Evolutionary conservation across 2,329 filamentous ascomycete species (phyloP).

Genomic region (Botrytis elliptica): DNA sequence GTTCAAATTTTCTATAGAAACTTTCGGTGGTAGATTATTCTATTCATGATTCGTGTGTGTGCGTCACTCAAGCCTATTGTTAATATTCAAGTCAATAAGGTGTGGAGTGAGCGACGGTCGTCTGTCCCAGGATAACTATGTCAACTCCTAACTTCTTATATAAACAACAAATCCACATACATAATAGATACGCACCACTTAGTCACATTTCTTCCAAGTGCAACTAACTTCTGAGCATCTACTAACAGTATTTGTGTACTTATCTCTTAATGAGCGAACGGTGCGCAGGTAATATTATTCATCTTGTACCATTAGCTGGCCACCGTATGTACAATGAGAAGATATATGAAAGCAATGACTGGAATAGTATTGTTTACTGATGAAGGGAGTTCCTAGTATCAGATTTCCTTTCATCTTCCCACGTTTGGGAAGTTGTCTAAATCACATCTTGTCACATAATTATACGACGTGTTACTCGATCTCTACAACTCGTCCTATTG

Average conservation of each 20-base stretch:
- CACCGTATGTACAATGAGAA: neutral
- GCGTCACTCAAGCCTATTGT: neutral
- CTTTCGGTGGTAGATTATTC: neutral
- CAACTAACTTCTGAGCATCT: neutral
- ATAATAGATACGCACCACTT: neutral
- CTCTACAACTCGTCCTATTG: neutral
- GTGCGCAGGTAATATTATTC: too few relatives aligned
- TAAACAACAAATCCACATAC: neutral
- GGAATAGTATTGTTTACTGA: neutral
- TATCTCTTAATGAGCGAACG: neutral
- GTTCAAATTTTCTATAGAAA: neutral
- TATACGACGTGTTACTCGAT: neutral
- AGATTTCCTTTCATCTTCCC: neutral
- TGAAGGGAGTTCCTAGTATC: neutral
- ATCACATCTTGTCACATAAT: neutral
- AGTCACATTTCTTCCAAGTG: neutral
- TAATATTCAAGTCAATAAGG: neutral
- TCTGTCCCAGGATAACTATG: neutral
- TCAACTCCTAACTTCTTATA: neutral
- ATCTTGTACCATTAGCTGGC: neutral
- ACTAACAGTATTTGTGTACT: neutral
- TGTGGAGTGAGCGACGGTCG: neutral
- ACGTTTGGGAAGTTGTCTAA: neutral
- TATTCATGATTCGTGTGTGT: neutral
- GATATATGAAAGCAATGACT: fast-evolving